phyloP scores from a whole-genome alignment of 495 filamentous ascomycete species.

The Aspergillus sclerotiicarbonarius region DNA sequence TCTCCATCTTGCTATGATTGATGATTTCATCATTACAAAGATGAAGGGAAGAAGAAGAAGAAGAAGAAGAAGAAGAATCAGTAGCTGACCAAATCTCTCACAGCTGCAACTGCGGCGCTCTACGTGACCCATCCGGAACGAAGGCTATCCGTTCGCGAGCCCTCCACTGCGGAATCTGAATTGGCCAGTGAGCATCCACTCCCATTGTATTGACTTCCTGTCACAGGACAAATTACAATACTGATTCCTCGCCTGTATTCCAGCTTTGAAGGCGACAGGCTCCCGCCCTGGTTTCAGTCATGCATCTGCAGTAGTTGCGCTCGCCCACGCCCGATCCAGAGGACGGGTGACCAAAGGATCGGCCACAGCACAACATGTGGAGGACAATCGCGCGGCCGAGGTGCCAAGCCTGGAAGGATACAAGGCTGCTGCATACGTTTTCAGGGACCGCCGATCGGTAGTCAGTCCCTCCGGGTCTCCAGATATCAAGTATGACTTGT shows the following conservation, averaged over 20 bases:
- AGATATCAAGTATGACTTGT: conserved; percentile 13
- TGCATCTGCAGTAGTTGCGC: conserved; percentile 69
- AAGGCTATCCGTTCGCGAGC: conserved; percentile 35
- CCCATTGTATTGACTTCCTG: conserved; percentile 9
- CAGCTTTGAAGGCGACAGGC: conserved; percentile 61
- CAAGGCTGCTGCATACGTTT: conserved; percentile 70
- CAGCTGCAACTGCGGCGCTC: conserved; percentile 53
- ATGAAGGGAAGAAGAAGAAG: not conserved
- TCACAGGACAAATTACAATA: not conserved
- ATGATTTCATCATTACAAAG: not conserved
- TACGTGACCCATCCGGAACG: conserved; percentile 49
- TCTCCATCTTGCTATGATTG: not conserved
- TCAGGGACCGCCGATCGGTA: conserved; percentile 50
- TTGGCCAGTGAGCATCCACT: conserved; percentile 24
- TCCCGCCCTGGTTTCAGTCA: conserved; percentile 65
- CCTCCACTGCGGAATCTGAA: conserved; percentile 23
- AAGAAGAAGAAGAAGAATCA: not conserved
- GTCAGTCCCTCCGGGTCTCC: conserved; percentile 6
- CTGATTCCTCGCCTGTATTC: conserved; percentile 33
- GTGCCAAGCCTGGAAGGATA: conserved; percentile 59
- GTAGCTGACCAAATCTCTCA: not conserved
- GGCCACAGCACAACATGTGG: conserved; percentile 64
- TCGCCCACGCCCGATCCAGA: conserved; percentile 69
- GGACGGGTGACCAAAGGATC: conserved; percentile 54
- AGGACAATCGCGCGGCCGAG: conserved; percentile 62